Base-by-base conservation (phyloP, 306 rosid genomes). In the Luffa acutangula region DNA sequence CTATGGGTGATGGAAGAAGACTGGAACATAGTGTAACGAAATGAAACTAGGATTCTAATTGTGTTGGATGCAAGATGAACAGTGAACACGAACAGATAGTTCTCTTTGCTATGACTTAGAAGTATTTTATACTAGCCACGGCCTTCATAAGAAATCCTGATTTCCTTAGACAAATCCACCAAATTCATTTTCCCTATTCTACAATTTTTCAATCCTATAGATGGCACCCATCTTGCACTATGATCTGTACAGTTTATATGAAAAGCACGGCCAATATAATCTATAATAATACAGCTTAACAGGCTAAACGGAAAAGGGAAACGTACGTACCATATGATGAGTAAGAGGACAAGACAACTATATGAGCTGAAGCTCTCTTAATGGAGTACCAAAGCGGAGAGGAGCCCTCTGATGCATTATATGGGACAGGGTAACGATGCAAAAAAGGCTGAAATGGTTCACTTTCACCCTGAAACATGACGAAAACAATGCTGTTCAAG, bases 341-440 rank as follows among this genome's bases (percentile, higher is more conserved):
- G 84, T 95, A 91, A 58, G 97, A 90, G 75, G 97, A 82, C 88
- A 95, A 79, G 60, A 92, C 91, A 45, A 91, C 88, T 86, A 94
- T 87, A 85, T 95, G 74, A 56, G 97, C 91, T n/a, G 95, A 91
- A 86, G 97, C 97, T 82, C 96, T 90, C 82, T 89, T 90, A 84
- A 92, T 86, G 80, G 97, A 94, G 82, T 92, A 95, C 97, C 97
- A 95, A 25, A 95, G 87, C 11, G 90, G 93, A 45, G 87, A 79
- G 41, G 93, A 84, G 80, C 97, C 90, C 6, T 78, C 72, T 0
- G 93, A 85, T 76, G 92, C 91, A 85, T 72, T 78, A 69, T 87
- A 86, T 33, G 97, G 92, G 34, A 88, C 88, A 42, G 31, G 93
- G 84, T 83, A 91, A 8, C 96, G 91, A 20, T 81, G 85, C 48